Percentiles rank a stretch among this genome's conserved stretches.
Conservation (phyloP, 2,329 filamentous ascomycete genomes). For the Diaporthe ilicicola region DNA sequence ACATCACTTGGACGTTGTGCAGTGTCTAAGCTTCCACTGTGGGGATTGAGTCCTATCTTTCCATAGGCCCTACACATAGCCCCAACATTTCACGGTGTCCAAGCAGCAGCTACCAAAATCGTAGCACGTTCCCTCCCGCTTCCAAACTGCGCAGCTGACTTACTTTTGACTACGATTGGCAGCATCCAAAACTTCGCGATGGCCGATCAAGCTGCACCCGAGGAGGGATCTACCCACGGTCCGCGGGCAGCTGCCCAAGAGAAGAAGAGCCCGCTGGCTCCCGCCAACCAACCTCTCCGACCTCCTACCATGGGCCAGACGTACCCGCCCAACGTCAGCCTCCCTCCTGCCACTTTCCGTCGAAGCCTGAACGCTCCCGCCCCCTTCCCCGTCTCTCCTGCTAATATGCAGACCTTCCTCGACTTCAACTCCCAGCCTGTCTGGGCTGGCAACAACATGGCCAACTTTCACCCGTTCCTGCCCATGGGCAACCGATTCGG, state of each 20-base stretch:
- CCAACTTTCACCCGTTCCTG: not conserved
- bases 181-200: not conserved
- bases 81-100: too few species aligned
- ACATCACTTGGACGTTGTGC: too few species aligned
- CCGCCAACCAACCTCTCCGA: not conserved
- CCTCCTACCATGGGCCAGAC: not conserved
- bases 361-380: not conserved
- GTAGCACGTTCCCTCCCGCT: too few species aligned
- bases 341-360: not conserved
- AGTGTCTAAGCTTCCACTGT: too few species aligned
- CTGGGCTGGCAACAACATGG: not conserved
- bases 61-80: too few species aligned
- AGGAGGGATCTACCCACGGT: accelerated
- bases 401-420: not conserved
- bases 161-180: not conserved
- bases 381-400: not conserved
- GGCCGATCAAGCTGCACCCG: not conserved
- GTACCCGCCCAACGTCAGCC: not conserved
- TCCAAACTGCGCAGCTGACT: too few species aligned
- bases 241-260: too few species aligned
- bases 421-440: conserved; percentile 13
- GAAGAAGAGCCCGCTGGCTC: not conserved
- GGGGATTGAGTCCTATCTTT: too few species aligned
- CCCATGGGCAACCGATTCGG: not conserved
- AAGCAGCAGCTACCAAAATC: too few species aligned